phyloP scores from a whole-genome alignment of 2,329 filamentous ascomycete genomes.

The Bretziella fagacearum region DNA sequence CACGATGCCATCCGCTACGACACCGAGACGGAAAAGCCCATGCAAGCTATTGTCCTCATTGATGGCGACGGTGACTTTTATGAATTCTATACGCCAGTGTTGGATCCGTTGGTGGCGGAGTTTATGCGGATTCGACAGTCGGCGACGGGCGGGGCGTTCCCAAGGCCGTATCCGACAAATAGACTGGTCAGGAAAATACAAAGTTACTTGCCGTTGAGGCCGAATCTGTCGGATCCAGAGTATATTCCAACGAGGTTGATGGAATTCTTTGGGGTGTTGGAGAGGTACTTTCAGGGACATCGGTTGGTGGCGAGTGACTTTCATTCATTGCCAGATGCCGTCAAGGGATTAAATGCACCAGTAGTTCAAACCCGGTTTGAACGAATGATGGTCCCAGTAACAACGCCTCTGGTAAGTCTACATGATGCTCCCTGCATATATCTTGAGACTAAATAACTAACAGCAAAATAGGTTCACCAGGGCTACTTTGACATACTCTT shows the following conservation, averaged over 20 bases:
- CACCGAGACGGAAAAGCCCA: constrained; percentile 49
- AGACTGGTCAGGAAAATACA: constrained; percentile 44
- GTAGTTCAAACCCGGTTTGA: constrained; percentile 92
- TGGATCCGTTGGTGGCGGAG: constrained; percentile 69
- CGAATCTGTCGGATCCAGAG: constrained; percentile 67
- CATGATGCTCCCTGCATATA: background rate
- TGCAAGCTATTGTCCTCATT: constrained; percentile 80
- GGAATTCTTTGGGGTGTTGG: constrained; percentile 90
- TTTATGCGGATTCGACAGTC: constrained; percentile 74
- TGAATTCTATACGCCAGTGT: constrained; percentile 69
- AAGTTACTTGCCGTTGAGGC: constrained; percentile 48
- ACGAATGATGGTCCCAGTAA: constrained; percentile 71
- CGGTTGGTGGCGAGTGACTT: constrained; percentile 84
- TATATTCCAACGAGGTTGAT: constrained; percentile 90
- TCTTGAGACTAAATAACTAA: background rate
- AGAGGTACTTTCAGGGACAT: constrained; percentile 77
- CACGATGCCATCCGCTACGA: constrained; percentile 82
- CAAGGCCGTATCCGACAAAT: constrained; percentile 40
- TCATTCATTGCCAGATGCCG: constrained; percentile 64
- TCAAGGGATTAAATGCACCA: constrained; percentile 73
- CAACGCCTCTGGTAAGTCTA: constrained; percentile 66
- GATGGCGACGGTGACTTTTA: constrained; percentile 76
- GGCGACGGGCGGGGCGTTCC: constrained; percentile 48
- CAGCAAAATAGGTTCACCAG: constrained; percentile 59
- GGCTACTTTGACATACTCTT: constrained; percentile 99